Conservation (phyloP, 768 basidiomycete species). For the Cystofilobasidium capitatum region DNA sequence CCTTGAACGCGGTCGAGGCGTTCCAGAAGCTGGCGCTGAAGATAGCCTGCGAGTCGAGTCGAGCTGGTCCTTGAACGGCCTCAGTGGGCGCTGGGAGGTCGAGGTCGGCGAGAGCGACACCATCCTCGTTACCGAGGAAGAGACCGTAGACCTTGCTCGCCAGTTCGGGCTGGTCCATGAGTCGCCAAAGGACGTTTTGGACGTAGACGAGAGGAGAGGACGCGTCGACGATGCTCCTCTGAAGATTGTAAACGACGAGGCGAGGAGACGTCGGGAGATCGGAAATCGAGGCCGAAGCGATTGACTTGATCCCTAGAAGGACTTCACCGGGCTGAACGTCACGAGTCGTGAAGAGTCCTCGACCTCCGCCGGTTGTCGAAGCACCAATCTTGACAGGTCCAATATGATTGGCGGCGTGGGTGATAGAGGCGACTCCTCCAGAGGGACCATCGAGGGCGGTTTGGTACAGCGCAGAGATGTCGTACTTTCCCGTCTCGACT, state of each 20-base stretch:
- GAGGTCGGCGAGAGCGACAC: conserved; percentile 3
- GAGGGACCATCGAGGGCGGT: background rate
- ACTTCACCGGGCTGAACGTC: conserved; percentile 20
- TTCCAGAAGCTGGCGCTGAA: conserved; percentile 20
- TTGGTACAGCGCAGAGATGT: conserved; percentile 6
- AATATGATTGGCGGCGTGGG: conserved; percentile 19
- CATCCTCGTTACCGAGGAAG: conserved; percentile 12
- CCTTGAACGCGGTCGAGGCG: conserved; percentile 7
- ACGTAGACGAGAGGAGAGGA: conserved; percentile 14
- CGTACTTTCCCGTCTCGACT: conserved; percentile 1
- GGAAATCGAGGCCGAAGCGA: conserved; percentile 4
- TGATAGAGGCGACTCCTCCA: conserved; percentile 7
- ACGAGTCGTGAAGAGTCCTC: conserved; percentile 23
- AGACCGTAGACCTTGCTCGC: conserved; percentile 11
- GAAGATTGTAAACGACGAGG: conserved; percentile 14
- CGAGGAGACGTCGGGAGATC: conserved; percentile 5
- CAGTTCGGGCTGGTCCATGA: conserved; percentile 22
- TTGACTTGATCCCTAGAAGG: conserved; percentile 15
- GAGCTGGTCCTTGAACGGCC: background rate
- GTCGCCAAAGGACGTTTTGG: conserved; percentile 17
- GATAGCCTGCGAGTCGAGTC: background rate
- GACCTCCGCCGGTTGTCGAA: conserved; percentile 16
- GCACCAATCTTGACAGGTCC: conserved; percentile 15
- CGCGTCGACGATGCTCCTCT: conserved; percentile 16
- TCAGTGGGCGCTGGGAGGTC: conserved; percentile 1